phyloP scores from a whole-genome alignment of 345 rosid genomes.

The Iberis pinnata region DNA sequence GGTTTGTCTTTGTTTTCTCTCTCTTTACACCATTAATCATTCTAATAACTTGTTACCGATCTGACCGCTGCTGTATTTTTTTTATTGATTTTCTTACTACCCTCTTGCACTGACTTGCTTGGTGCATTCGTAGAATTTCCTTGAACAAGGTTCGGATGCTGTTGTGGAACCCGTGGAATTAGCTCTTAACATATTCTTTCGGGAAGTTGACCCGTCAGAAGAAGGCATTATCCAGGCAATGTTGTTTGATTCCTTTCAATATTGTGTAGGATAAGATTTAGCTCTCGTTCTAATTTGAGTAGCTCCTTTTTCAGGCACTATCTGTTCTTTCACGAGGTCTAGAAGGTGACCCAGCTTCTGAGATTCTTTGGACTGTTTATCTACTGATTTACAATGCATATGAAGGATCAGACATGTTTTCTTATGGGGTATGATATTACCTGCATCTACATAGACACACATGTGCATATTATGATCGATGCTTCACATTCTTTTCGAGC shows the following conservation, averaged over 20 bases:
- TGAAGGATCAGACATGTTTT: constrained; percentile 44
- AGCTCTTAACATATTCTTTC: constrained; percentile 64
- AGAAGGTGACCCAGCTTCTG: constrained; percentile 65
- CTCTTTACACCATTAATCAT: constrained; percentile 17
- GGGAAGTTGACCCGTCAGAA: constrained; percentile 49
- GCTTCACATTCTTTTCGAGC: neutral
- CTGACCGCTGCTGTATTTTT: constrained; percentile 12
- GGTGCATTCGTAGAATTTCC: constrained; percentile 48
- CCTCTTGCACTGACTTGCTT: constrained; percentile 28
- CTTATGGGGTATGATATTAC: constrained; percentile 59
- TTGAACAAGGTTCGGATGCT: constrained; percentile 44
- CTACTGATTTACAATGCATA: constrained; percentile 53
- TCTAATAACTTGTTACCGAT: constrained; percentile 14
- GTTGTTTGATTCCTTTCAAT: constrained; percentile 24
- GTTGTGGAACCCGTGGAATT: constrained; percentile 50
- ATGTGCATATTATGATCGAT: constrained; percentile 13
- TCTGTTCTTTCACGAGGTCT: constrained; percentile 65
- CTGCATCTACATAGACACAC: constrained; percentile 16
- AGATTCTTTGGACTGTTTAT: constrained; percentile 74
- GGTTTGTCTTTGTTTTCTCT: constrained; percentile 55
- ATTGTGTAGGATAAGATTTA: constrained; percentile 5
- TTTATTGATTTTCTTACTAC: constrained; percentile 14
- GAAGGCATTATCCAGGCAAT: constrained; percentile 69
- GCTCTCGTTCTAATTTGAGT: constrained; percentile 22
- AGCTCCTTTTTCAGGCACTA: constrained; percentile 58